Evolutionary conservation across 306 rosid species (phyloP), one percentile per base, ranked within the genome.

Genomic region (Dalbergia cultrata): DNA sequence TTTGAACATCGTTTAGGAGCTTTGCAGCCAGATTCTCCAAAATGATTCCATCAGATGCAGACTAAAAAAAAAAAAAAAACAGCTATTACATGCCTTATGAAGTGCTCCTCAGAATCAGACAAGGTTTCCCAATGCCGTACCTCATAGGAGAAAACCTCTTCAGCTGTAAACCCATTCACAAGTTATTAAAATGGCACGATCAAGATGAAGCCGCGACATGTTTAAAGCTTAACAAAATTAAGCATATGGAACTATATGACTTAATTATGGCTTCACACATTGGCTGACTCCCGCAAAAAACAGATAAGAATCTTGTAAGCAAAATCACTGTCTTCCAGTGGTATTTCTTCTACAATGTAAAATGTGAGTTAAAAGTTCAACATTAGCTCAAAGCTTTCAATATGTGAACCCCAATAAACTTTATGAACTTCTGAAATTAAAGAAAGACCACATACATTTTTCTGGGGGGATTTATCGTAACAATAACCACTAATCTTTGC

Each of bases 11-110:
- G 3, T 81, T 91, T 21, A 94, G 79, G 87, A 94, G 92, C 82
- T 94, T 83, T 39, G 97, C 91, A 17, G 97, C 98, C 84, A 94
- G 87, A 78, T 92, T 94, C 83, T 92, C 98, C 84, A 92, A 77
- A 54, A 94, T 95, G 6, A 94, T 94, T 77, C 98, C 98, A 86
- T 94, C 98, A 54, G 98, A 92, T 39, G 98, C 91, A 4, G 97
- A 26, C 31, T 26, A 26, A 26, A 21, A 21, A 21, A 21, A 21
- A 26, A 26, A 26, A 97, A 76, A 94, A 94, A 85, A 94, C 91
- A 37, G 97, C 97, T 41, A 91, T 87, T 59, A 92, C 88, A 57
- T 92, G 97, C 63, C 88, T 83, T 71, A 94, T 77, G 83, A 94
- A 92, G 89, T 90, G 92, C 87, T 85, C 92, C 86, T 94, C 98